Evolutionary conservation across 257 asterid genomes (phyloP), one percentile per base, ranked within the genome.

Genomic region (Pogostemon cablin): DNA sequence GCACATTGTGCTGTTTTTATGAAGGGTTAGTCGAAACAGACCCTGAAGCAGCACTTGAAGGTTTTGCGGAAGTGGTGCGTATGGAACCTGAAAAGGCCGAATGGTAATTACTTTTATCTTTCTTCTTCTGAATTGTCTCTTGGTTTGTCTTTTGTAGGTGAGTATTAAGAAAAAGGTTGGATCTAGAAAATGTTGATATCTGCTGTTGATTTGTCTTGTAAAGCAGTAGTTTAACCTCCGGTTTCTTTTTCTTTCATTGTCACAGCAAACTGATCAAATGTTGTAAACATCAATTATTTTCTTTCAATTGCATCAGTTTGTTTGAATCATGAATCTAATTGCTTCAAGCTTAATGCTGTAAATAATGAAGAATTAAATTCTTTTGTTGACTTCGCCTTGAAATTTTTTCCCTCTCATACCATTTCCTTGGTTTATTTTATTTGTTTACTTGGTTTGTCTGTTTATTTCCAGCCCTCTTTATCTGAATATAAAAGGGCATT

Each of bases 51-150:
- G 98, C 98, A n/a, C 95, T 93, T 61, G 96, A 85, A 81, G 97
- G 96, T 43, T 93, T 93, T 75, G 81, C 90, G 15, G 96, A 93
- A 84, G 98, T 90, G 46, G 96, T 93, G 78, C 77, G 67, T 15
- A 93, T 90, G 98, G 98, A 93, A 80, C 97, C 96, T n/a, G 95
- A 84, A 61, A 93, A 90, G 77, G 97, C 97, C 65, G 98, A 93
- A 63, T 93, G 98, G 98, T 90, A 71, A 81, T 77, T 68, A 17
- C 62, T 9, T 40, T 65, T 41, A 54, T 56, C 56, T 63, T 63
- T 20, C 42, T 39, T 37, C 6, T 25, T 20, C 7, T 17, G 3
- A 37, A 39, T 57, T 49, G 32, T 11, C 34, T 12, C 11, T 47
- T 47, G 12, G 52, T 32, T 6, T 54, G n/a, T 32, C 12, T 47